Base-by-base conservation (phyloP, 1,284 basidiomycete species). In the Cryptococcus hybrid region DNA sequence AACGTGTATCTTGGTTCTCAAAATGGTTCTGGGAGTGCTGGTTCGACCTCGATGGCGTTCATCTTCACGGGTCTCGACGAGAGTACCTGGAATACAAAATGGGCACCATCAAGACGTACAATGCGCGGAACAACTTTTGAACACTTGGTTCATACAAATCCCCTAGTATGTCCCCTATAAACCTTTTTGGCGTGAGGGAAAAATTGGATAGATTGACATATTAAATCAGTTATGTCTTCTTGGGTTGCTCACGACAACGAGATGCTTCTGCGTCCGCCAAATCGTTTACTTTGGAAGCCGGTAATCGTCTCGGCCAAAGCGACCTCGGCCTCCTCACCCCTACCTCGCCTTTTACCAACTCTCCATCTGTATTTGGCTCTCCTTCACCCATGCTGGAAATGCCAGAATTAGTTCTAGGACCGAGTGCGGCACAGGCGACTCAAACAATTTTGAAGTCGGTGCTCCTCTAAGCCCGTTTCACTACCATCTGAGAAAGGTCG, bases 21-120 rank as follows among this genome's bases (percentile, higher is more conserved):
- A 83, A 88, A 9, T 87, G 87, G 85, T 91, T 91, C 80, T 91
- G 88, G 87, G 85, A 86, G 64, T 85, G 85, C 49, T 88, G 86
- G 88, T 90, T 90, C 73, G 86, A 88, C 62, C 83, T 89, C 55
- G 89, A 91, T 73, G 87, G 89, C 71, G 86, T 89, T 54, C 82
- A 86, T 58, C 71, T 91, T 1, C 85, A 87, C 46, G 85, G 86
- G 1, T 85, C 87, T 30, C 78, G 87, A 42, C 79, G 87, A 49
- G 85, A 87, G 60, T 90, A 90, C 73, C 81, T 91, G 51, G 89
- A 91, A 73, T 88, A 90, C 79, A 86, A 85, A 63, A 90, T 90
- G 76, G 88, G 87, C 38, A 89, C 88, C 76, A 79, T 86, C 68
- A 87, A 86, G 74, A 82, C 80, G 40, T 88, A 85, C 78, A 89